Evolutionary conservation across 768 basidiomycete genomes (phyloP).

Genomic region (Cystobasidium ongulense): DNA sequence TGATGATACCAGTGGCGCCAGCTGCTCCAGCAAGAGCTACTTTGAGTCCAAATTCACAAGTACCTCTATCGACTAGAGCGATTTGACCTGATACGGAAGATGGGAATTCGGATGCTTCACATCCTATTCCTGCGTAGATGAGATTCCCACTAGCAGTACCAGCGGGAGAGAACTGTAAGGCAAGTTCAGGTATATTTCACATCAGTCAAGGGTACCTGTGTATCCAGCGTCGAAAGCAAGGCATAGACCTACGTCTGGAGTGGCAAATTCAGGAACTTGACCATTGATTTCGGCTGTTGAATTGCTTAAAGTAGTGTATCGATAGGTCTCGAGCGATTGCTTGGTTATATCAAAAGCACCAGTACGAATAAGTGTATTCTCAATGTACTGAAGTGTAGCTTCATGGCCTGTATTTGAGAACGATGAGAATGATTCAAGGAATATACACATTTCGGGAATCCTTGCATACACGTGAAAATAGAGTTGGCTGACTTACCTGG

Average conservation of each 20-base stretch:
- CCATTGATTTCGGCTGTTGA: constrained; percentile 7
- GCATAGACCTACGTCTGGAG: constrained; percentile 11
- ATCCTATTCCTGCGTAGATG: not conserved
- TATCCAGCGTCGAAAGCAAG: not conserved
- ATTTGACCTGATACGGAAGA: constrained; percentile 8
- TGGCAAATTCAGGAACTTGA: not conserved
- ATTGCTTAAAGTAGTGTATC: constrained; percentile 7
- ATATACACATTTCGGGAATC: not conserved
- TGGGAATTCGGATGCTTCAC: not conserved
- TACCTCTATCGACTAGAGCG: not conserved
- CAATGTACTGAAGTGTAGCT: not conserved
- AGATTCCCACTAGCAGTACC: not conserved
- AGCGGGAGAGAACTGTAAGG: constrained; percentile 1
- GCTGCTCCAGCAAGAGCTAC: not conserved
- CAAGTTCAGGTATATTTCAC: not conserved
- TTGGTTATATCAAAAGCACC: not conserved
- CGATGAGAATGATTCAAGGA: not conserved
- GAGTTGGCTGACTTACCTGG: not conserved
- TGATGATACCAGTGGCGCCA: constrained; percentile 1
- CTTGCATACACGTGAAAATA: not conserved
- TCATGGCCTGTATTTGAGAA: not conserved
- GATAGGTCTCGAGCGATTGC: constrained; percentile 13
- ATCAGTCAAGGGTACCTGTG: no score
- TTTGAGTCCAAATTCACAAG: constrained; percentile 19
- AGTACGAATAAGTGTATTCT: not conserved